Evolutionary conservation across 176 grass and related monocot species (phyloP).

Genomic region (Ensete glaucum): DNA sequence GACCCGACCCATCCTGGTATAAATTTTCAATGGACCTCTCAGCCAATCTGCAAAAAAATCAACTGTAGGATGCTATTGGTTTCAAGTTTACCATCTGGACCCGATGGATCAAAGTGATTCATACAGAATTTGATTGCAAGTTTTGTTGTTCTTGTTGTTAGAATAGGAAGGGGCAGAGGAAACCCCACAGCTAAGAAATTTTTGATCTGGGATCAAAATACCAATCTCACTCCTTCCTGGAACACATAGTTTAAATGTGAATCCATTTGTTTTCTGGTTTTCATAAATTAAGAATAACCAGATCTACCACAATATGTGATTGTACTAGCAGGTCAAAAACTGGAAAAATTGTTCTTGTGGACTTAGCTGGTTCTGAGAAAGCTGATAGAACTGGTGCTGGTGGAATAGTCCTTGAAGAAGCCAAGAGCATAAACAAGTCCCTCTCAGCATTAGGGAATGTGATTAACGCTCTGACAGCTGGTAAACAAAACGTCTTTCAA

Average conservation of each 20-base stretch:
- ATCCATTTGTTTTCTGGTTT: too few relatives aligned
- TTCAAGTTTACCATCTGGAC: neutral
- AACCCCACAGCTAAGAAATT: neutral
- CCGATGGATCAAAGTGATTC: neutral
- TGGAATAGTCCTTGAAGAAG: conserved; percentile 80
- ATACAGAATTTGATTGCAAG: neutral
- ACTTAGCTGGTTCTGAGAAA: conserved; percentile 89
- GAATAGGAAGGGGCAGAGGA: neutral
- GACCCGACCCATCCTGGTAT: too few relatives aligned
- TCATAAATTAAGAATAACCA: too few relatives aligned
- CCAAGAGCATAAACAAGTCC: conserved; percentile 88
- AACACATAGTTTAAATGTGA: neutral
- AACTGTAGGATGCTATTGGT: too few relatives aligned
- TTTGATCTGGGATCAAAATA: neutral
- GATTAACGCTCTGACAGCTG: conserved; percentile 76
- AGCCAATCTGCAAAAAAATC: too few relatives aligned
- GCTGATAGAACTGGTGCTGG: conserved; percentile 79
- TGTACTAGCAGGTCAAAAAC: conserved; percentile 31
- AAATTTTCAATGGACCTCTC: too few relatives aligned
- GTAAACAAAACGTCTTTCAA: conserved; percentile 24
- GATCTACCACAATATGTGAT: neutral
- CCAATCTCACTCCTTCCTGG: neutral
- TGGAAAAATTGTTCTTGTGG: conserved; percentile 85
- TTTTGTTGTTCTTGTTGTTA: neutral
- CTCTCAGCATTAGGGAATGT: conserved; percentile 85